These are phyloP conservation scores for Dryas alaskensis DNA, from an alignment of 306 rosid species.

Conservation along the genomic window DNA sequence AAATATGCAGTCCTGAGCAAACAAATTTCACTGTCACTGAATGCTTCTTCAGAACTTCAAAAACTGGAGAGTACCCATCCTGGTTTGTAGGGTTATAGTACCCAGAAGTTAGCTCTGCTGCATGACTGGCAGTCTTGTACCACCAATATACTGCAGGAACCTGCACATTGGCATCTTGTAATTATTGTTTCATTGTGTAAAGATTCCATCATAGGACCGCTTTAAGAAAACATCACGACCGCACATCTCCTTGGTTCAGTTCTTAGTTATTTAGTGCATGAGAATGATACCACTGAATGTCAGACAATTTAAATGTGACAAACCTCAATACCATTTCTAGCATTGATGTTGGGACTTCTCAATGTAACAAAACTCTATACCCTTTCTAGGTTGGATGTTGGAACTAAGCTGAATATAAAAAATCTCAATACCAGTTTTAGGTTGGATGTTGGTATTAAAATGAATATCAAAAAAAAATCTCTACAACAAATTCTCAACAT, in stretches of 20 bases:
- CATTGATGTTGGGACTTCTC: neutral
- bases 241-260: neutral
- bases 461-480: neutral
- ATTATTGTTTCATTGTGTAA: conserved; percentile 13
- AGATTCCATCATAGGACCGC: conserved; percentile 12
- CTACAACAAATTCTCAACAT: neutral
- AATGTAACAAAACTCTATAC: neutral
- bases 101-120: conserved; percentile 95
- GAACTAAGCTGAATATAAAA: neutral
- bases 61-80: conserved; percentile 87
- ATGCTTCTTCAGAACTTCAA: conserved; percentile 77
- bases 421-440: neutral
- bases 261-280: neutral
- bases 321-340: neutral
- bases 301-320: neutral
- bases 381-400: too few species aligned
- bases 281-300: neutral
- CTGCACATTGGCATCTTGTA: conserved; percentile 44
- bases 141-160: conserved; percentile 95
- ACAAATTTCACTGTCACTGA: conserved; percentile 71
- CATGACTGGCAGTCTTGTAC: conserved; percentile 90
- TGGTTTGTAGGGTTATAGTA: conserved; percentile 87
- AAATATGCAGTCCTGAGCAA: conserved; percentile 65
- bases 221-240: neutral
- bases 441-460: neutral